Base-by-base conservation (phyloP, 371 early-diverging fungal species). In the Mortierella sp. region DNA sequence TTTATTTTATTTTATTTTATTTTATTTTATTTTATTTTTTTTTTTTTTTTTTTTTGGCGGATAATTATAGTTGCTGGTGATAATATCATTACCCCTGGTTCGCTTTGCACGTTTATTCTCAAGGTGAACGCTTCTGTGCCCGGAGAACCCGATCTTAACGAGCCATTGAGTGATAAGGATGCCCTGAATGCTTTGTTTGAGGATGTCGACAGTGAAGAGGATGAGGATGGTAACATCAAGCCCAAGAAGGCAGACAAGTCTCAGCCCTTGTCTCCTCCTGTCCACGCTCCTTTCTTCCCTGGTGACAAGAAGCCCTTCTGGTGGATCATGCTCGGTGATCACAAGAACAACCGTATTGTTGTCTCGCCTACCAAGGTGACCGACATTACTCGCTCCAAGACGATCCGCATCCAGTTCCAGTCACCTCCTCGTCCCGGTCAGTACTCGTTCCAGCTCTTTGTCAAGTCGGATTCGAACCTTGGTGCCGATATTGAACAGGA, bases 291-390 rank as follows among this genome's bases (percentile, higher is more conserved):
- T 14, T 87, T 91, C 74, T 92, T 90, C 77, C 83, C 84, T 28
- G 72, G 69, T 68, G 88, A 89, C 67, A 95, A 95, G 85, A 92
- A 89, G 60, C 93, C 96, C 56, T 89, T 85, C 76, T 98, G 97
- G 97, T 98, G 97, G 97, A 86, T 98, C 44, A 88, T 94, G 63
- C 84, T 98, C 80, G 96, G 93, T 50, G 94, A 96, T 77, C 89
- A 87, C 66, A 90, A 90, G 75, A 90, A 90, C 57, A 92, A 94
- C 77, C 93, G 94, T 60, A 90, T 95, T 62, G 90, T 98, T 15
- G 88, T 90, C 30, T 85, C 90, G 23, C 93, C 94, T n/a, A 82
- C 87, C 60, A 91, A 91, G 64, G 89, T 97, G 29, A 89, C 89
- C 29, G 95, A 96, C 72, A 83, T 96, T 65, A 89, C 83, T 1